These are phyloP conservation scores for Magnaporthiopsis rhizophila DNA, from an alignment of 2,329 filamentous ascomycete species.

Conservation along the genomic window DNA sequence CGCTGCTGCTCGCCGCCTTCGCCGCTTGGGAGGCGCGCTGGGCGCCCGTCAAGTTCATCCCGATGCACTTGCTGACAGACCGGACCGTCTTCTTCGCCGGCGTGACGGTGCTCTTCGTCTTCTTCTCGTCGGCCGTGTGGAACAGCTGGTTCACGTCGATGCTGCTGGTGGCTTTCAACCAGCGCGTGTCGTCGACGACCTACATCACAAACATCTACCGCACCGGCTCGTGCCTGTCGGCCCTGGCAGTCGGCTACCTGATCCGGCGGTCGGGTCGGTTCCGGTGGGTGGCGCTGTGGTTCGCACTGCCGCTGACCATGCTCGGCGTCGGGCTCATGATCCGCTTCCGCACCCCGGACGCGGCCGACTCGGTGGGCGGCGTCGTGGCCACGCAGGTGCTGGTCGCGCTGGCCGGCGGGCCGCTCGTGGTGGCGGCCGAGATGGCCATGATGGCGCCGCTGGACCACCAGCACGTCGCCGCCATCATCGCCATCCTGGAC, in stretches of 20 bases:
- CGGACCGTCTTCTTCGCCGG: constrained; percentile 30
- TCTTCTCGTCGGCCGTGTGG: constrained; percentile 28
- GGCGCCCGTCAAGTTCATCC: constrained; percentile 32
- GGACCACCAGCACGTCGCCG: constrained; percentile 53
- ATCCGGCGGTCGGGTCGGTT: constrained; percentile 24
- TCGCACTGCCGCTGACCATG: constrained; percentile 46
- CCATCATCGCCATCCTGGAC: constrained; percentile 51
- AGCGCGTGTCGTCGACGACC: constrained; percentile 24
- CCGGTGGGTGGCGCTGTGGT: constrained; percentile 34
- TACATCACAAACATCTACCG: constrained; percentile 32
- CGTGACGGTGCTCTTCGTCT: constrained; percentile 28
- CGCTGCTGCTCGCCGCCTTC: background rate
- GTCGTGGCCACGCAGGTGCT: constrained; percentile 56
- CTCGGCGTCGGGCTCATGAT: constrained; percentile 52
- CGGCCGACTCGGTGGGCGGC: constrained; percentile 34
- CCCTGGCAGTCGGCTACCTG: constrained; percentile 21
- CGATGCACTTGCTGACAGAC: constrained; percentile 25
- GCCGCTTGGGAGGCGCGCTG: constrained; percentile 28
- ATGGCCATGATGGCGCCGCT: constrained; percentile 53
- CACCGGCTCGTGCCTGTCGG: constrained; percentile 26
- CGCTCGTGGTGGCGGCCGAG: constrained; percentile 51
- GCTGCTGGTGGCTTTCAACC: constrained; percentile 30
- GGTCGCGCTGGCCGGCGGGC: constrained; percentile 51
- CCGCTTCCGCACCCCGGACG: constrained; percentile 44
- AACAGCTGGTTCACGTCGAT: constrained; percentile 31